These are phyloP conservation scores for Neurospora crassa DNA, from an alignment of 2,329 filamentous ascomycete species.

Conservation along the genomic window DNA sequence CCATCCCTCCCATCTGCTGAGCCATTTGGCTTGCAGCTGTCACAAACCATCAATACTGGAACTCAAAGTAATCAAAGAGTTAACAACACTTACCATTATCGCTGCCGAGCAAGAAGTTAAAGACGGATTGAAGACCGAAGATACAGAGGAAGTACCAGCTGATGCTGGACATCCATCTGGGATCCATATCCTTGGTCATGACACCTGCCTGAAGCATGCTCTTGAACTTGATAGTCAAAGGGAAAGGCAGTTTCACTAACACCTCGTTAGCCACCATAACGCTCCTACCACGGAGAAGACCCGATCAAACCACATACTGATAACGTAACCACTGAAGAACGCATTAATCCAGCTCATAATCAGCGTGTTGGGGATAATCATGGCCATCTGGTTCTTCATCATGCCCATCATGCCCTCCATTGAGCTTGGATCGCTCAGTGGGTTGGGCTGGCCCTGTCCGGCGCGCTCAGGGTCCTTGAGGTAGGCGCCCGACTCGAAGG, in stretches of 20 bases:
- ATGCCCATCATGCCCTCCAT: conserved; percentile 99
- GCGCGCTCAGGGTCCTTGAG: conserved; percentile 80
- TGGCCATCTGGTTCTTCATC: conserved; percentile 99
- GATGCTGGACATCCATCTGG: conserved; percentile 95
- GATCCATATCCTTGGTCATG: conserved; percentile 90
- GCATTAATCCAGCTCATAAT: conserved; percentile 99
- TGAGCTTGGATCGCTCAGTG: conserved; percentile 85
- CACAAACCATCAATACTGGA: conserved; percentile 11
- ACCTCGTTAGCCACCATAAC: conserved; percentile 10
- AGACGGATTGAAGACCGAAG: conserved; percentile 92
- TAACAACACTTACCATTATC: conserved; percentile 67
- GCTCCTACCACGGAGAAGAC: neutral
- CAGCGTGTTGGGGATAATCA: conserved; percentile 97
- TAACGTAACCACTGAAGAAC: conserved; percentile 96
- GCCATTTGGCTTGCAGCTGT: conserved; percentile 84
- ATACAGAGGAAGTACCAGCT: conserved; percentile 99
- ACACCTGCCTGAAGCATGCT: conserved; percentile 98
- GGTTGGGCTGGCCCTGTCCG: conserved; percentile 83
- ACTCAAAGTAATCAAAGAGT: neutral
- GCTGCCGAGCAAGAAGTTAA: conserved; percentile 91
- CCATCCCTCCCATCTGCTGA: conserved; percentile 64
- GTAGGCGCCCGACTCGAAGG: conserved; percentile 78
- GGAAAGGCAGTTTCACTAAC: conserved; percentile 88
- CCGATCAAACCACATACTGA: conserved; percentile 51
- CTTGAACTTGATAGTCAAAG: conserved; percentile 97